Evolutionary conservation across 306 rosid species (phyloP).

Genomic region (Dryas drummondii): DNA sequence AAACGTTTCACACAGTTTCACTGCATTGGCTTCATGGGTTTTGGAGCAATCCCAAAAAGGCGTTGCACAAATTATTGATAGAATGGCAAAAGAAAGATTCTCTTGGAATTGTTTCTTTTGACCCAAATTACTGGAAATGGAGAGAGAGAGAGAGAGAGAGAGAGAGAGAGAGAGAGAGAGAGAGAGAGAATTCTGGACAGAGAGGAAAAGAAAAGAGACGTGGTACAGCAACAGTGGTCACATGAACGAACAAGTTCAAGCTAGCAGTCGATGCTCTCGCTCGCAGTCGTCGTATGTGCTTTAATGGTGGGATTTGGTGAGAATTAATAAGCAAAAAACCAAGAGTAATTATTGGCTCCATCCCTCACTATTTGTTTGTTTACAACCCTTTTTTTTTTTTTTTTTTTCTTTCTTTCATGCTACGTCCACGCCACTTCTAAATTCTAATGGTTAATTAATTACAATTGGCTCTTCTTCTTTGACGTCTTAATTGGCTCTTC

Average conservation of each 20-base stretch:
- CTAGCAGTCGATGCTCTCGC: neutral
- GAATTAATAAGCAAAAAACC: conserved; percentile 25
- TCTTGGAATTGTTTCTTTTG: neutral
- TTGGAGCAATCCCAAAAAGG: neutral
- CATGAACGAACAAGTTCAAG: neutral
- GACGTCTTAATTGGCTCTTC: no score
- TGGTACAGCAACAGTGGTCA: neutral
- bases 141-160: neutral
- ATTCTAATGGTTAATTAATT: no score
- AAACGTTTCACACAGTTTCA: neutral
- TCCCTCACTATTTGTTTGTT: neutral
- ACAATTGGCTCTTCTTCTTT: no score
- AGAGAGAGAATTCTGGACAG: neutral
- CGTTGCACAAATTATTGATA: neutral
- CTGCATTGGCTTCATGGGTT: neutral
- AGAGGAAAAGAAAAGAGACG: neutral
- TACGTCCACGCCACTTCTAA: neutral
- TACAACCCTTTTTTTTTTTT: no score
- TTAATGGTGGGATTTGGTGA: conserved; percentile 22
- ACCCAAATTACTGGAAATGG: neutral
- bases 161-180: neutral
- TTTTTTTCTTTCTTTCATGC: neutral
- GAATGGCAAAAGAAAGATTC: conserved; percentile 9
- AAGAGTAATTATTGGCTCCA: conserved; percentile 21
- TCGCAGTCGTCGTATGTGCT: neutral